Conservation (phyloP, 2,329 filamentous ascomycete genomes). For the Pestalotiopsis sp. region DNA sequence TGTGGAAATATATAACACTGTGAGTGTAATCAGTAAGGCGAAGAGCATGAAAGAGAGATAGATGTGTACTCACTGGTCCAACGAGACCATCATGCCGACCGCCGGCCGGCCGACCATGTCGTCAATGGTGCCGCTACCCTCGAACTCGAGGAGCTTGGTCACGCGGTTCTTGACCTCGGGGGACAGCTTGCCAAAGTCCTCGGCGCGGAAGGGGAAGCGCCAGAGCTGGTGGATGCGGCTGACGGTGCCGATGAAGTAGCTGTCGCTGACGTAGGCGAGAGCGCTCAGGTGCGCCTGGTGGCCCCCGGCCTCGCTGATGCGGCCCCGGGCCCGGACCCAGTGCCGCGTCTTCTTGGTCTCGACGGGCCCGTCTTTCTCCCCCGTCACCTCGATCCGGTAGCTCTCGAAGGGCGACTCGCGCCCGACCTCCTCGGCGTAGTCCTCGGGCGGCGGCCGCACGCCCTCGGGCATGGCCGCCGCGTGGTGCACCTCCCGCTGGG, state of each 20-base stretch:
- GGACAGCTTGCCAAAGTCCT: conserved; percentile 55
- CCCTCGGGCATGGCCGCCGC: conserved; percentile 59
- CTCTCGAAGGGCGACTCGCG: conserved; percentile 51
- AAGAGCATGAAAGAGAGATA: not conserved
- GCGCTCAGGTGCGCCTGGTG: conserved; percentile 82
- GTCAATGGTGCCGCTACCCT: conserved; percentile 48
- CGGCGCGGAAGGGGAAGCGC: conserved; percentile 63
- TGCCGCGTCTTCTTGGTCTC: conserved; percentile 69
- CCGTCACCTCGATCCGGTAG: conserved; percentile 42
- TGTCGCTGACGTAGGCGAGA: conserved; percentile 91
- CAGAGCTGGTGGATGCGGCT: conserved; percentile 79
- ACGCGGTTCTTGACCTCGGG: conserved; percentile 41
- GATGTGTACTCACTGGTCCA: conserved; percentile 65
- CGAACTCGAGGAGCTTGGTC: conserved; percentile 41
- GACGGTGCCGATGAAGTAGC: conserved; percentile 90
- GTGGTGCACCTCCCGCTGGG: conserved; percentile 62
- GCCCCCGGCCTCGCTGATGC: conserved; percentile 73
- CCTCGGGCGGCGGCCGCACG: conserved; percentile 39
- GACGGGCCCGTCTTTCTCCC: conserved; percentile 44
- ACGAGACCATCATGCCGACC: conserved; percentile 82
- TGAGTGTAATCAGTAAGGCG: not conserved
- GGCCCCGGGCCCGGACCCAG: conserved; percentile 76
- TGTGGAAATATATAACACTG: conserved; percentile 66
- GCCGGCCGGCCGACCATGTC: conserved; percentile 55
- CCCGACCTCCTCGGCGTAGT: conserved; percentile 45